Base-by-base conservation (phyloP, 116 monocot genomes). In the Dioscorea cayenensis region DNA sequence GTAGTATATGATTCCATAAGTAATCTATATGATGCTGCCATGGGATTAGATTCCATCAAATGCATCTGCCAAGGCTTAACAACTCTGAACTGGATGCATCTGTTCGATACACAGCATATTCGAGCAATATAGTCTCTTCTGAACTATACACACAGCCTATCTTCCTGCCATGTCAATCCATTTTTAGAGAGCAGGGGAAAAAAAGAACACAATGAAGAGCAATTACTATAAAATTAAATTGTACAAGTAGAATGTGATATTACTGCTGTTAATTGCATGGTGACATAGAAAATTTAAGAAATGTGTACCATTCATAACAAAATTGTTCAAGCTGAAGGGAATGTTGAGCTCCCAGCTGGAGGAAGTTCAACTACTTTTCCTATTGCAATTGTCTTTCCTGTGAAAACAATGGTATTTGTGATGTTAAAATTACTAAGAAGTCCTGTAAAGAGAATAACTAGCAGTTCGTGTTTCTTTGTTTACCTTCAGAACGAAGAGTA, bases 401-500 rank as follows among this genome's bases (percentile, higher is more conserved):
- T 27, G 70, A 59, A 60, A 72, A 60, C 49, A 58, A 63, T 52
- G 52, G 10, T 0, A 16, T 52, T 52, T 52, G 1, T 52, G 4
- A 52, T 9, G 5, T 38, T 9, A 38, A 38, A 38, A 1, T 38
- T 19, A 49, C 13, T 20, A 17, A 36, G 9, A 18, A 28, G 43
- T 64, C 20, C 19, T 7, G 60, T 22, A 19, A 58, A 37, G 21
- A 14, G 4, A 20, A 4, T 65, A 22, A 38, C 9, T 38, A 9
- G 9, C 38, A 9, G 1, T 25, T 25, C 1, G 38, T 38, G 13
- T 23, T 10, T 23, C 43, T 65, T 14, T 70, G 28, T 12, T 69
- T 78, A 92, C 95, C 96, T 96, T 92, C 96, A 11, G 90, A 90
- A 25, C 96, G 85, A 66, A 96, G 96, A 49, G 96, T 92, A 67